Evolutionary conservation across 2,329 filamentous ascomycete genomes (phyloP).

Genomic region (Colletotrichum lindemuthianum): DNA sequence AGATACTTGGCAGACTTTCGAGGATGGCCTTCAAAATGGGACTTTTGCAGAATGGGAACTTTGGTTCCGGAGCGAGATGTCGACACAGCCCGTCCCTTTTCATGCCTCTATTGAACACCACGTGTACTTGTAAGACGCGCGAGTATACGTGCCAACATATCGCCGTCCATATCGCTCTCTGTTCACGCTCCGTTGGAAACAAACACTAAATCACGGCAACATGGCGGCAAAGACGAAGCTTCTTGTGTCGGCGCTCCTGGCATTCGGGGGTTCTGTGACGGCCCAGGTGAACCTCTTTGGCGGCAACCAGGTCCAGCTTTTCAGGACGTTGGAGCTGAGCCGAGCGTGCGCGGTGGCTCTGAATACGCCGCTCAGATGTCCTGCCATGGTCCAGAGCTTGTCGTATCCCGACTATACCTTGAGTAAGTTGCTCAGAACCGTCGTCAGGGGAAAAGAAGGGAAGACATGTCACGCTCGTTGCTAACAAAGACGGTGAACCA

Average conservation of each 20-base stretch:
- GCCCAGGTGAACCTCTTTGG: conserved; percentile 1
- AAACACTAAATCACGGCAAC: neutral
- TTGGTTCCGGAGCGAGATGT: neutral
- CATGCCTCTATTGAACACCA: neutral
- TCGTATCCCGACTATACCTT: conserved; percentile 7
- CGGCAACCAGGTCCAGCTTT: conserved; percentile 1
- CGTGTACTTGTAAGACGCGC: neutral
- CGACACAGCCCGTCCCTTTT: neutral
- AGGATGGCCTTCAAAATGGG: neutral
- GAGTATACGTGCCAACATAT: neutral
- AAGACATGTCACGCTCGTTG: neutral
- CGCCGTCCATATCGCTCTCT: neutral
- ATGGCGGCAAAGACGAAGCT: neutral
- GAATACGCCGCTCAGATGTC: conserved; percentile 2
- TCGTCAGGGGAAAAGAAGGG: neutral
- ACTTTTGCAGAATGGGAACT: neutral
- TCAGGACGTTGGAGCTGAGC: neutral
- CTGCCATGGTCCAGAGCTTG: neutral
- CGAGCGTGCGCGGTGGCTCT: neutral
- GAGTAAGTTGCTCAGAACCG: neutral
- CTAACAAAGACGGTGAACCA: neutral
- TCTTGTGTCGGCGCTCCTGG: neutral
- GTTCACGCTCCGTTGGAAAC: neutral
- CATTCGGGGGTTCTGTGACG: neutral
- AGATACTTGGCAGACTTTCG: neutral